A percentile compares a stretch with the other conserved stretches of the same genome.
phyloP scores from a whole-genome alignment of 345 rosid genomes.

The Brassica incana region DNA sequence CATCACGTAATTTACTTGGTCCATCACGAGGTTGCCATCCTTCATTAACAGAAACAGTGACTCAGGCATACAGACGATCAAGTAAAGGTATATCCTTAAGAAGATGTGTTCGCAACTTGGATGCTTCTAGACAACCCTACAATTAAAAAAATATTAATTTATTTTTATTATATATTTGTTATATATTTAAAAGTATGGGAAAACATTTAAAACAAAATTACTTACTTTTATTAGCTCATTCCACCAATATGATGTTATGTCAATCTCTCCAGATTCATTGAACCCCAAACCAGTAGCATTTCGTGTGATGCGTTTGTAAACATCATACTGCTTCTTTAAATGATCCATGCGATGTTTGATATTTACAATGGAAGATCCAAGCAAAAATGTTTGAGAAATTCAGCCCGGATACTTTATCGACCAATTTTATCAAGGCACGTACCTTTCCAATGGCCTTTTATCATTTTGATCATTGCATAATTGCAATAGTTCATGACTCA shows the following conservation, averaged over 20 bases:
- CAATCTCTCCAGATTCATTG: not conserved
- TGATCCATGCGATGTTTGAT: not conserved
- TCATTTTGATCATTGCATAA: conserved; percentile 3
- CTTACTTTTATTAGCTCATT: not conserved
- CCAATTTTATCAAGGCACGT: not conserved
- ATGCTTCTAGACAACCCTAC: too few species aligned
- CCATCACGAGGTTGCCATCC: too few species aligned
- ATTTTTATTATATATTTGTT: too few species aligned
- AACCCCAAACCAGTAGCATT: not conserved
- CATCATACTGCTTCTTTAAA: not conserved
- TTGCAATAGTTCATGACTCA: not conserved
- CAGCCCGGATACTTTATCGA: not conserved
- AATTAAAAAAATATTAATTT: too few species aligned
- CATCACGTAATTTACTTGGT: too few species aligned
- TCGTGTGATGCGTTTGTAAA: not conserved
- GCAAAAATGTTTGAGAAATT: not conserved
- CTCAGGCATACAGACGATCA: too few species aligned
- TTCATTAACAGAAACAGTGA: too few species aligned
- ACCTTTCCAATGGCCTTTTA: not conserved
- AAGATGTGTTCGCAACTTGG: too few species aligned
- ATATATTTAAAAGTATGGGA: too few species aligned
- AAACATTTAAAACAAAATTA: not conserved
- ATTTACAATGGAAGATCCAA: not conserved
- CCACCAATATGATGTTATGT: not conserved
- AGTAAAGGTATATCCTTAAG: too few species aligned